phyloP scores from a whole-genome alignment of 371 early-diverging fungal species.

The Circinella umbellata region DNA sequence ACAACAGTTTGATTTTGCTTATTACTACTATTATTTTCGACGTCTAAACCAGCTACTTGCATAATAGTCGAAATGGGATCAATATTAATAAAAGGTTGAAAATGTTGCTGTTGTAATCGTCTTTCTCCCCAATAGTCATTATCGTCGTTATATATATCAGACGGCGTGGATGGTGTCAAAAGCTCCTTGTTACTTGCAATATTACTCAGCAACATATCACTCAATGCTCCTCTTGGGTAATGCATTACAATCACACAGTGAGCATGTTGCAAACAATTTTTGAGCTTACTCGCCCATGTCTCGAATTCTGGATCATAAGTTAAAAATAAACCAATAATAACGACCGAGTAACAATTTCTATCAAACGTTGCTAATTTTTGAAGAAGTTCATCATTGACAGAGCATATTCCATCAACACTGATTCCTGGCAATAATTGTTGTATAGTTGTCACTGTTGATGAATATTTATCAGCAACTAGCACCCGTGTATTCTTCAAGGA shows the following conservation, averaged over 20 bases:
- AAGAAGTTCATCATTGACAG: constrained; percentile 21
- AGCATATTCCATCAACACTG: constrained; percentile 28
- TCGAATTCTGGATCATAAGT: constrained; percentile 14
- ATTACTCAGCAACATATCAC: constrained; percentile 14
- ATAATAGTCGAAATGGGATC: constrained; percentile 1
- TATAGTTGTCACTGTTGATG: constrained; percentile 39
- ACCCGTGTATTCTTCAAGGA: constrained; percentile 34
- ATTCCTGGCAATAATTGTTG: constrained; percentile 33
- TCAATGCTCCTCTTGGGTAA: constrained; percentile 39
- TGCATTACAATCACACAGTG: constrained; percentile 39
- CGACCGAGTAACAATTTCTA: constrained; percentile 26
- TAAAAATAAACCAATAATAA: constrained; percentile 39
- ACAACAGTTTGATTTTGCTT: constrained; percentile 25
- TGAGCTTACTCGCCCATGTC: constrained; percentile 29
- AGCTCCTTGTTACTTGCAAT: constrained; percentile 11
- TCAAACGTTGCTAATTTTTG: neutral
- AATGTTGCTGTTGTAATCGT: neutral
- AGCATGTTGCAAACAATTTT: constrained; percentile 20
- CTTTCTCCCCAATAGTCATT: neutral
- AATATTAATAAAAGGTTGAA: neutral
- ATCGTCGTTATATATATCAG: neutral
- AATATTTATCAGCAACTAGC: constrained; percentile 36
- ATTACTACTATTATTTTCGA: neutral
- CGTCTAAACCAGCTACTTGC: neutral
- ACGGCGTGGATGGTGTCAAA: constrained; percentile 9